These are phyloP conservation scores for Delonix regia DNA, from an alignment of 306 rosid species.

Conservation along the genomic window DNA sequence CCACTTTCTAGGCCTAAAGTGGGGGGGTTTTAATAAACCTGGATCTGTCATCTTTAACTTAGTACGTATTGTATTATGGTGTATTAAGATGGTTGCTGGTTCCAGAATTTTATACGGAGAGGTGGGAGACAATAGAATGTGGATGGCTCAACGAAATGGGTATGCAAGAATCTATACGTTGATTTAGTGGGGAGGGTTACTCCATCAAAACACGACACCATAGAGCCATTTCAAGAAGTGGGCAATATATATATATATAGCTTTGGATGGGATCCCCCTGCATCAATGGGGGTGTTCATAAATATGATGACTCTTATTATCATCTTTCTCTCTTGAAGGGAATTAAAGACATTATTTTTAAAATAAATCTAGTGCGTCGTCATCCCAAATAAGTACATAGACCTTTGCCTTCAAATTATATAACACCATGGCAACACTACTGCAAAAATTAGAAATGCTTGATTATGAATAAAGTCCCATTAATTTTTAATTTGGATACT, in stretches of 20 bases:
- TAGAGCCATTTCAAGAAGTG: background rate
- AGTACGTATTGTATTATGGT: background rate
- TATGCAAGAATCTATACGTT: background rate
- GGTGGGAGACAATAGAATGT: background rate
- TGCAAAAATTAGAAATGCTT: no score
- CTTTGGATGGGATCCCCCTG: background rate
- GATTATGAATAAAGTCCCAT: no score
- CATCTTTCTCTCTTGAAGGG: background rate
- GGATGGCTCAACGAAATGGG: background rate
- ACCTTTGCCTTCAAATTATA: no score
- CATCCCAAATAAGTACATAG: no score
- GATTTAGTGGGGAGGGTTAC: background rate
- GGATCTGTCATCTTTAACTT: background rate
- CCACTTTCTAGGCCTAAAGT: conserved; percentile 6
- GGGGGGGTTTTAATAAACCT: background rate
- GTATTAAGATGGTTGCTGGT: background rate
- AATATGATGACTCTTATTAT: background rate
- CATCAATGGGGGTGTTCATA: background rate
- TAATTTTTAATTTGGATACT: no score
- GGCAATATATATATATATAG: background rate
- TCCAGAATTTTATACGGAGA: background rate
- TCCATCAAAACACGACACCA: background rate
- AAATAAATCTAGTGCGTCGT: no score
- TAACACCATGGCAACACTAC: no score
- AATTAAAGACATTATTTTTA: background rate